Evolutionary conservation across 345 rosid genomes (phyloP).

Genomic region (Boechera stricta): DNA sequence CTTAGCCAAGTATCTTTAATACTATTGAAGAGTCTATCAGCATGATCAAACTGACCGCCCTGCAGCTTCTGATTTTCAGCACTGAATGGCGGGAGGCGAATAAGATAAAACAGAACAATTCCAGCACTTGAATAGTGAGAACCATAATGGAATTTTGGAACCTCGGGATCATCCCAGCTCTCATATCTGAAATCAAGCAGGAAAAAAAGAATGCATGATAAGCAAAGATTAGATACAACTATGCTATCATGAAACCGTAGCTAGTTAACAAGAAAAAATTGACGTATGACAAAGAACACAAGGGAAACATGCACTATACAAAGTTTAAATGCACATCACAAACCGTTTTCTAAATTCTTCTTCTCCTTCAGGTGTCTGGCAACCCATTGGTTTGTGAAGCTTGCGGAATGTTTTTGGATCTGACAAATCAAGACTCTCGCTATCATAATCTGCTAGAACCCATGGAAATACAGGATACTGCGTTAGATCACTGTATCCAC

Average conservation of each 20-base stretch:
- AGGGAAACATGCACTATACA: slow-evolving; percentile 14
- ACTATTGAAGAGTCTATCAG: slow-evolving; percentile 97
- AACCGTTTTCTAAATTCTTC: slow-evolving; percentile 98
- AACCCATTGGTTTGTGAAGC: slow-evolving; percentile 99
- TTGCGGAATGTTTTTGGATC: slow-evolving; percentile 88
- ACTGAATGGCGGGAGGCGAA: slow-evolving; percentile 98
- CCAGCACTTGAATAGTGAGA: slow-evolving; percentile 99
- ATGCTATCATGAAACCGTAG: slow-evolving; percentile 20
- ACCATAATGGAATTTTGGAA: slow-evolving; percentile 98
- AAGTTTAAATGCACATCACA: slow-evolving; percentile 38
- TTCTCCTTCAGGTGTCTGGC: slow-evolving; percentile 97
- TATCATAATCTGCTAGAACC: slow-evolving; percentile 97
- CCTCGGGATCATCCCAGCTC: slow-evolving; percentile 99
- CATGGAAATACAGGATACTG: slow-evolving; percentile 99
- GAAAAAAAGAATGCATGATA: slow-evolving; percentile 16
- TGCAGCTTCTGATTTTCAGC: slow-evolving; percentile 98
- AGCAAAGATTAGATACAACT: slow-evolving; percentile 12
- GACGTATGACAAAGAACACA: slow-evolving; percentile 6
- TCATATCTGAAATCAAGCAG: slow-evolving; percentile 70
- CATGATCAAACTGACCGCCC: slow-evolving; percentile 99
- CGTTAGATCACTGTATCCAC: slow-evolving; percentile 99
- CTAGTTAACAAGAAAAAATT: slow-evolving; percentile 21
- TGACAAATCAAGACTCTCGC: slow-evolving; percentile 81
- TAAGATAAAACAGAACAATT: slow-evolving; percentile 95
- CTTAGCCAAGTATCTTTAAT: slow-evolving; percentile 96